phyloP scores from a whole-genome alignment of 2,329 filamentous ascomycete species.

The Colletotrichum cordylinicola region DNA sequence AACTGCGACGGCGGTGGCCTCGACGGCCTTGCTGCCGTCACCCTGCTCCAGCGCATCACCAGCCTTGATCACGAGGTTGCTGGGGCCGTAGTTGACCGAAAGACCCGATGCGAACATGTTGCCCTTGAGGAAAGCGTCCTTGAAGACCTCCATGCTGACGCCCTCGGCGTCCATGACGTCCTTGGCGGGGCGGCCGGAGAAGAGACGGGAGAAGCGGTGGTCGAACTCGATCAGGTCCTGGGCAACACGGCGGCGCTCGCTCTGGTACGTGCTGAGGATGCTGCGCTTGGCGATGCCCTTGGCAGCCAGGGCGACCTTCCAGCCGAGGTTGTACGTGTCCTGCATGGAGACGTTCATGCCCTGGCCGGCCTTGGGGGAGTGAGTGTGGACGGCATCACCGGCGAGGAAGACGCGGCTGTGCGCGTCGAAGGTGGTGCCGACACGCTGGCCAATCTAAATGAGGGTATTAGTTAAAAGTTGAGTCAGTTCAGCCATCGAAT shows the following conservation, averaged over 20 bases:
- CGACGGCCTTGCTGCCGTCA: conserved; percentile 46
- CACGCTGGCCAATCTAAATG: conserved; percentile 73
- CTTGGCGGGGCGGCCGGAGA: conserved; percentile 62
- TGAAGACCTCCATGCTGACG: conserved; percentile 68
- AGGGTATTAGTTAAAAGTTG: neutral
- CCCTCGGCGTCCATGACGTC: conserved; percentile 65
- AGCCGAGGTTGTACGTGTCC: conserved; percentile 64
- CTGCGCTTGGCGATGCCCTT: conserved; percentile 47
- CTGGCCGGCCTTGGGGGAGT: conserved; percentile 68
- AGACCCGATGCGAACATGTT: conserved; percentile 59
- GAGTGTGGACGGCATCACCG: conserved; percentile 68
- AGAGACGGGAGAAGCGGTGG: conserved; percentile 60
- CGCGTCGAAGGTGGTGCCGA: conserved; percentile 62
- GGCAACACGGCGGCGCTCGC: conserved; percentile 63
- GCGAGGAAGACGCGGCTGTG: conserved; percentile 70
- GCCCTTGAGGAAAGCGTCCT: conserved; percentile 63
- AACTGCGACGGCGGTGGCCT: conserved; percentile 32
- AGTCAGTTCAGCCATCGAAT: no score
- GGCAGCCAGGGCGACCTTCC: conserved; percentile 57
- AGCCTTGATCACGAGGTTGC: conserved; percentile 60
- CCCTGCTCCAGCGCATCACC: conserved; percentile 47
- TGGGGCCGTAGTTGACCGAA: conserved; percentile 63
- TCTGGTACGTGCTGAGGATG: conserved; percentile 56
- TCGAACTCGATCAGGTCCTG: conserved; percentile 65
- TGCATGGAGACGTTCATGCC: conserved; percentile 79